Evolutionary conservation across 768 basidiomycete genomes (phyloP).

Genomic region (Lentinula boryana): DNA sequence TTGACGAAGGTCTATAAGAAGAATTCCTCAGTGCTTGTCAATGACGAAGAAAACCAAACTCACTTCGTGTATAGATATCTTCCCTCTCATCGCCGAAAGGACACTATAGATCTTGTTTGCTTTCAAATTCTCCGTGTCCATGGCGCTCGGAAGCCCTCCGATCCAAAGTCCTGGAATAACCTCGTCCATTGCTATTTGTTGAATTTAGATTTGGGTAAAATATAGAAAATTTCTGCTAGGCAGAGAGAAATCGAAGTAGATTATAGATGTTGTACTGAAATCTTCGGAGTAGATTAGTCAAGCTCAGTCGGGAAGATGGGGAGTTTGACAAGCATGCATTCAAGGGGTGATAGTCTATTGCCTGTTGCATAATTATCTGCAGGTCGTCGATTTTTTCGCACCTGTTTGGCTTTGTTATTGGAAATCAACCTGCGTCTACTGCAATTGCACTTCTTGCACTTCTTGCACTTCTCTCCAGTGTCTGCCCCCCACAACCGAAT

Average conservation of each 20-base stretch:
- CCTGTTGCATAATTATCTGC: no score
- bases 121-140: conserved; percentile 54
- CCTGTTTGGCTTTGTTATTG: no score
- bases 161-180: conserved; percentile 80
- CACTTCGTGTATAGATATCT: conserved; percentile 61
- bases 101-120: conserved; percentile 73
- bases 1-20: conserved; percentile 67
- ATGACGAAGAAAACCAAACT: conserved; percentile 8
- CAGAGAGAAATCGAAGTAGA: background rate
- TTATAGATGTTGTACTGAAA: background rate
- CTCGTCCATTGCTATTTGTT: conserved; percentile 55
- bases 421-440: no score
- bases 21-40: background rate
- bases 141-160: conserved; percentile 70
- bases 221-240: background rate
- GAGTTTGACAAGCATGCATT: background rate
- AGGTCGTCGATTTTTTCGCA: no score
- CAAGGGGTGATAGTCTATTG: background rate
- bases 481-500: no score
- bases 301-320: background rate
- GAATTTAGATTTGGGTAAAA: background rate
- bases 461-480: no score
- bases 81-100: conserved; percentile 67
- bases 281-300: background rate
- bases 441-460: no score